phyloP scores from a whole-genome alignment of 495 filamentous ascomycete genomes.

The Collariella sp. region DNA sequence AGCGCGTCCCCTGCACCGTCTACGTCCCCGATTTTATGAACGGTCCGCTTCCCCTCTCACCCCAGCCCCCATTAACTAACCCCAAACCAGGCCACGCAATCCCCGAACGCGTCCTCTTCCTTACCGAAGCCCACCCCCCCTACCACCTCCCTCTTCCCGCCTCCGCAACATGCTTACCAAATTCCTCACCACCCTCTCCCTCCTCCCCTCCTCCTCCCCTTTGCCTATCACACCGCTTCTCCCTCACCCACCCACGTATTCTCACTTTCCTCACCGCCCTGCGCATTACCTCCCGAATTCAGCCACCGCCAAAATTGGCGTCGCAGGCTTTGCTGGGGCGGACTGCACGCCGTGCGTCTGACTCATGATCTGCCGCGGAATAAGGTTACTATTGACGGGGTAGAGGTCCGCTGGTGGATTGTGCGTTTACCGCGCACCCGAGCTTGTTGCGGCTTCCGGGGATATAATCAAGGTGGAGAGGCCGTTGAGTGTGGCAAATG shows the following conservation, averaged over 20 bases:
- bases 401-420: conserved; percentile 39
- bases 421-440: conserved; percentile 49
- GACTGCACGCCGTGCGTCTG: conserved; percentile 40
- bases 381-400: conserved; percentile 15
- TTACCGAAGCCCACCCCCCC: conserved; percentile 7
- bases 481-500: conserved; percentile 50
- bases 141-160: not conserved
- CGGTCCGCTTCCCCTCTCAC: conserved; percentile 26
- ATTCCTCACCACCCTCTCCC: conserved; percentile 1
- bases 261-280: conserved; percentile 39
- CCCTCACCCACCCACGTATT: conserved; percentile 37
- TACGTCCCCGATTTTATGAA: conserved; percentile 55
- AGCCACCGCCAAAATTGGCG: conserved; percentile 29
- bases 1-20: conserved; percentile 40
- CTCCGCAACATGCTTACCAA: not conserved
- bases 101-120: conserved; percentile 14
- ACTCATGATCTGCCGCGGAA: conserved; percentile 24
- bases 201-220: conserved; percentile 25
- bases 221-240: conserved; percentile 27
- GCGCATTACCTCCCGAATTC: conserved; percentile 23
- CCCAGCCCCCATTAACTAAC: not conserved
- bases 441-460: conserved; percentile 40
- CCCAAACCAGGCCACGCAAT: conserved; percentile 10
- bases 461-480: conserved; percentile 46
- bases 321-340: conserved; percentile 57